These are phyloP conservation scores for Debaryomycetaceae sp. DNA, from an alignment of 1,139 yeast species.

Conservation along the genomic window DNA sequence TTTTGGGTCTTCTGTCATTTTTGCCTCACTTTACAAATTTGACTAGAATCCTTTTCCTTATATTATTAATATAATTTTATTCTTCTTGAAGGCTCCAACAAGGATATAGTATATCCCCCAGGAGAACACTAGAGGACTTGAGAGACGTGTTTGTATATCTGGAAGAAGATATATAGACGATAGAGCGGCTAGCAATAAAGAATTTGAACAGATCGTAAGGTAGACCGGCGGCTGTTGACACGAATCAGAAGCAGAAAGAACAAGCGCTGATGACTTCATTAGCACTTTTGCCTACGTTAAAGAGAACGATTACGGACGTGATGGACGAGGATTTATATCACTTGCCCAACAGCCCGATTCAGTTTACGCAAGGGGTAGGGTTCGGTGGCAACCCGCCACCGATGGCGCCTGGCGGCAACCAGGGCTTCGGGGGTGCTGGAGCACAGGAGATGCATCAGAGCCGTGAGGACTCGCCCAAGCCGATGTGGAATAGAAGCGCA, in stretches of 20 bases:
- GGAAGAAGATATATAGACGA: background rate
- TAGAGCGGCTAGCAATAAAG: background rate
- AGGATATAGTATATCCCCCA: background rate
- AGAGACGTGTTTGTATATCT: too few relatives aligned
- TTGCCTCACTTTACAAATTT: background rate
- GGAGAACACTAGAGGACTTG: background rate
- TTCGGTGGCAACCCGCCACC: background rate
- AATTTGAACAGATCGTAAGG: too few relatives aligned
- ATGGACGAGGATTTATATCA: conserved; percentile 66
- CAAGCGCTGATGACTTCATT: conserved; percentile 39
- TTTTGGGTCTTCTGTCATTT: background rate
- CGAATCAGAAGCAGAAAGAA: background rate
- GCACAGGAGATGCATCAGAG: conserved; percentile 5
- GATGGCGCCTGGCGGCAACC: conserved; percentile 2
- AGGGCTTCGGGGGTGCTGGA: conserved; percentile 1
- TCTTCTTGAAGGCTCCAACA: background rate
- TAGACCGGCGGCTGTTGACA: too few relatives aligned
- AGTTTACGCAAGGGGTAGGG: conserved; percentile 1
- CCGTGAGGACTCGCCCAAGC: conserved; percentile 9
- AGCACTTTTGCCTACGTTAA: conserved; percentile 43
- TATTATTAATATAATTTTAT: too few relatives aligned
- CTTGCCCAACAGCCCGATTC: conserved; percentile 30
- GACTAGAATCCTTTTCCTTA: too few relatives aligned
- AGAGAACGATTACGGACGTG: conserved; percentile 56
- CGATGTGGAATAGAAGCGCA: conserved; percentile 5